Evolutionary conservation across 2,329 filamentous ascomycete genomes (phyloP).

Genomic region (Botrytis byssoidea): DNA sequence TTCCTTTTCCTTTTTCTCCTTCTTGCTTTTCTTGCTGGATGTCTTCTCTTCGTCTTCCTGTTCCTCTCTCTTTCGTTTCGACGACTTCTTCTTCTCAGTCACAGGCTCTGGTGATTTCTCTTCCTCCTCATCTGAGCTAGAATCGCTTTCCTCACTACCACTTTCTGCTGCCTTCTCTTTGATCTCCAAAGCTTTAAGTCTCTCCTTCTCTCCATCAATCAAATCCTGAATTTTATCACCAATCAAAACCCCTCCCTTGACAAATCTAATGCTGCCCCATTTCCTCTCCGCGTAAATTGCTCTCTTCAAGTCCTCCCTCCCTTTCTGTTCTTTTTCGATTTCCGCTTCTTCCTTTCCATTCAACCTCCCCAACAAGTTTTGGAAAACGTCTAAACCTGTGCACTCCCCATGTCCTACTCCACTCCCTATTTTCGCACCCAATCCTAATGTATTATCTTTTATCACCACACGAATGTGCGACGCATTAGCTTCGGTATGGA

Average conservation of each 20-base stretch:
- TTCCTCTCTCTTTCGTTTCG: conserved; percentile 47
- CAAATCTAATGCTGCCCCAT: conserved; percentile 81
- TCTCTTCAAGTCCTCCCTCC: conserved; percentile 67
- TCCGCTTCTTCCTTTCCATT: conserved; percentile 83
- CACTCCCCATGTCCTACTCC: conserved; percentile 65
- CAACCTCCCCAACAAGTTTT: conserved; percentile 79
- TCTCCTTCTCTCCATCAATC: conserved; percentile 41
- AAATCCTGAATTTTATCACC: conserved; percentile 55
- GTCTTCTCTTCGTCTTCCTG: conserved; percentile 40
- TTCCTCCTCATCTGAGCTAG: conserved; percentile 14
- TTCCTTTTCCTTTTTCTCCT: conserved; percentile 19
- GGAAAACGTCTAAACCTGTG: conserved; percentile 83
- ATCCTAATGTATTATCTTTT: conserved; percentile 87
- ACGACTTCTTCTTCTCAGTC: conserved; percentile 33
- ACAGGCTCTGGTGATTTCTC: conserved; percentile 17
- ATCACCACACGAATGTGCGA: conserved; percentile 81
- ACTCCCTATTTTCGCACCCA: conserved; percentile 76
- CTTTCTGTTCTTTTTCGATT: conserved; percentile 67
- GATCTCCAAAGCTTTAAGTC: conserved; percentile 35
- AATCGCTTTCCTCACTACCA: conserved; percentile 17
- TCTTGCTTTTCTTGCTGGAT: conserved; percentile 30
- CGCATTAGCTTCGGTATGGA: conserved; percentile 76
- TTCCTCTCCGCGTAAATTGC: conserved; percentile 71
- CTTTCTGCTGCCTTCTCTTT: conserved; percentile 17
- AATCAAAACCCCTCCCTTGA: conserved; percentile 73